These are phyloP conservation scores for Melaleuca alternifolia DNA, from an alignment of 345 rosid species.

Conservation along the genomic window DNA sequence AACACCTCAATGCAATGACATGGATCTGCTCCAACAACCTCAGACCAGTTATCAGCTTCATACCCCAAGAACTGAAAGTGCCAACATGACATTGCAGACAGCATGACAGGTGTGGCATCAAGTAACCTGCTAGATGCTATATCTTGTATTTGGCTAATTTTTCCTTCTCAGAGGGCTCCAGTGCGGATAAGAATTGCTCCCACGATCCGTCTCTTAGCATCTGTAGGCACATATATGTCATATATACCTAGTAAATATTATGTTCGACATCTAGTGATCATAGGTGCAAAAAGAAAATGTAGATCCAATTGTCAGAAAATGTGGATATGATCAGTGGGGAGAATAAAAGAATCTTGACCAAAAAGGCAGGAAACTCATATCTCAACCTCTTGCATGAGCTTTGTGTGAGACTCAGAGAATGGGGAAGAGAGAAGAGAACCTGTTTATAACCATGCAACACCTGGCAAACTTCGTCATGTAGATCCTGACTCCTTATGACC, in stretches of 20 bases:
- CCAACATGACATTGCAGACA: neutral
- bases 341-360: neutral
- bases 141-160: conserved; percentile 75
- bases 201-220: conserved; percentile 80
- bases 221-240: conserved; percentile 26
- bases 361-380: neutral
- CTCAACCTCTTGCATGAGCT: neutral
- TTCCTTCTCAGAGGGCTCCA: conserved; percentile 85
- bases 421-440: conserved; percentile 19
- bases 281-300: neutral
- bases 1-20: neutral
- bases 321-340: neutral
- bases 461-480: conserved; percentile 78
- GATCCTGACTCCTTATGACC: conserved; percentile 86
- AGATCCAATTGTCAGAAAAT: neutral
- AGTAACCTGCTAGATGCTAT: conserved; percentile 8
- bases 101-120: neutral
- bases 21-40: neutral
- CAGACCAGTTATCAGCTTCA: neutral
- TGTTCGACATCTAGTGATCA: neutral
- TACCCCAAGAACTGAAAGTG: neutral
- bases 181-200: conserved; percentile 76
- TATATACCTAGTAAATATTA: neutral
- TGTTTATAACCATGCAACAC: conserved; percentile 91
- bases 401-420: neutral